Evolutionary conservation across 78 protist genomes (phyloP).

Genomic region (Dictyostelium discoideum): DNA sequence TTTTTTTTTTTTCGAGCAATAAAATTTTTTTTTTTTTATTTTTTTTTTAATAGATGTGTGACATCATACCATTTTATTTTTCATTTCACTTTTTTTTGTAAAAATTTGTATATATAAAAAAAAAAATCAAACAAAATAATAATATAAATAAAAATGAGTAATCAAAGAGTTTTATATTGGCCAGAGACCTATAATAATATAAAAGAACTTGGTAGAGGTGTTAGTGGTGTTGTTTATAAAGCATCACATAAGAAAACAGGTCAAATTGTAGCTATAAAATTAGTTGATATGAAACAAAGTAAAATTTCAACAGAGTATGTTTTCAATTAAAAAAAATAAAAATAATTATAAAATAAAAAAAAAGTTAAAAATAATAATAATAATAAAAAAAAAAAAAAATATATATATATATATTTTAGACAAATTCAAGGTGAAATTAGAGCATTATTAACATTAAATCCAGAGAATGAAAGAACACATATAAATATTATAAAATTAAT

Average conservation of each 20-base stretch:
- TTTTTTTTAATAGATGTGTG: too few relatives aligned
- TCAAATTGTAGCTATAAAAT: slow-evolving; percentile 60
- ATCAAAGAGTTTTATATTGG: slow-evolving; percentile 59
- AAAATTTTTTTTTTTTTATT: too few relatives aligned
- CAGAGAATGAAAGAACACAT: slow-evolving; percentile 33
- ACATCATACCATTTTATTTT: too few relatives aligned
- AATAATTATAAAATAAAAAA: background rate
- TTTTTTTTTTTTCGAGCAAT: too few relatives aligned
- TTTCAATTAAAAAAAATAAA: background rate
- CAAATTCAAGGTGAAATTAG: slow-evolving; percentile 71
- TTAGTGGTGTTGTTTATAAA: slow-evolving; percentile 72
- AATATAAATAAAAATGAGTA: background rate
- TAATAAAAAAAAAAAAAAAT: background rate
- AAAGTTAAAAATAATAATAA: too few relatives aligned
- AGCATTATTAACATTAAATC: slow-evolving; percentile 55
- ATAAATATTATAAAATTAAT: slow-evolving; percentile 55
- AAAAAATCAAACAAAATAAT: too few relatives aligned
- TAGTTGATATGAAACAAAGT: slow-evolving; percentile 62
- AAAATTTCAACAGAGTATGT: slow-evolving; percentile 55
- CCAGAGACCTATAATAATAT: slow-evolving; percentile 42
- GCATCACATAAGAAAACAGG: slow-evolving; percentile 39
- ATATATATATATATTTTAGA: too few relatives aligned
- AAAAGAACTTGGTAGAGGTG: slow-evolving; percentile 56
- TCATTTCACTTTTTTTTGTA: too few relatives aligned
- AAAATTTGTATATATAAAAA: too few relatives aligned